These are phyloP conservation scores for Penicillium alfredii DNA, from an alignment of 495 filamentous ascomycete species.

Conservation along the genomic window DNA sequence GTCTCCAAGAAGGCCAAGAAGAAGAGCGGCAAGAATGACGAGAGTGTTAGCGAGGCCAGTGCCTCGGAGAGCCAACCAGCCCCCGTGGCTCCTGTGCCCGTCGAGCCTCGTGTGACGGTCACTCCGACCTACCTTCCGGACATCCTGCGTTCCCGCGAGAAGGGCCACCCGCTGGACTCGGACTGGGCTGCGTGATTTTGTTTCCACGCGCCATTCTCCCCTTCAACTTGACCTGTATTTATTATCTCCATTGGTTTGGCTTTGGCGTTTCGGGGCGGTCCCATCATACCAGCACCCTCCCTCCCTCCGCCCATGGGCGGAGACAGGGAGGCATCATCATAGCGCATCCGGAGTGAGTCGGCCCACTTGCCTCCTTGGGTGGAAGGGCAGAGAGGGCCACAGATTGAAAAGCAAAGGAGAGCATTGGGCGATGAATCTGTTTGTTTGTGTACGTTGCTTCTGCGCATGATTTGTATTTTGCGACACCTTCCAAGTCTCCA, in stretches of 20 bases:
- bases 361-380: neutral
- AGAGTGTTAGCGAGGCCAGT: conserved; percentile 38
- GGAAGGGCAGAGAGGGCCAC: neutral
- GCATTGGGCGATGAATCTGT: too few species aligned
- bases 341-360: conserved; percentile 12
- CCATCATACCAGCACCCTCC: conserved; percentile 25
- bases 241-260: conserved; percentile 25
- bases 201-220: conserved; percentile 11
- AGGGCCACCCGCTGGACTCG: conserved; percentile 52
- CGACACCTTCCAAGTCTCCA: too few species aligned
- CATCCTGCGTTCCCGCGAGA: conserved; percentile 33
- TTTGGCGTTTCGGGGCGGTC: conserved; percentile 36
- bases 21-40: conserved; percentile 38
- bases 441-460: too few species aligned
- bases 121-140: conserved; percentile 41
- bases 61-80: conserved; percentile 34
- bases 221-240: conserved; percentile 29
- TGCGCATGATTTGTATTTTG: neutral
- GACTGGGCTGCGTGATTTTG: conserved; percentile 49
- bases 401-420: too few species aligned
- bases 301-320: neutral
- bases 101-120: conserved; percentile 38
- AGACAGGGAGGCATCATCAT: conserved; percentile 10
- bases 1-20: conserved; percentile 66
- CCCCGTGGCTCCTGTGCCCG: conserved; percentile 25